Conservation (phyloP, 495 filamentous ascomycete genomes). For the Aspergillus incahuasiensis region DNA sequence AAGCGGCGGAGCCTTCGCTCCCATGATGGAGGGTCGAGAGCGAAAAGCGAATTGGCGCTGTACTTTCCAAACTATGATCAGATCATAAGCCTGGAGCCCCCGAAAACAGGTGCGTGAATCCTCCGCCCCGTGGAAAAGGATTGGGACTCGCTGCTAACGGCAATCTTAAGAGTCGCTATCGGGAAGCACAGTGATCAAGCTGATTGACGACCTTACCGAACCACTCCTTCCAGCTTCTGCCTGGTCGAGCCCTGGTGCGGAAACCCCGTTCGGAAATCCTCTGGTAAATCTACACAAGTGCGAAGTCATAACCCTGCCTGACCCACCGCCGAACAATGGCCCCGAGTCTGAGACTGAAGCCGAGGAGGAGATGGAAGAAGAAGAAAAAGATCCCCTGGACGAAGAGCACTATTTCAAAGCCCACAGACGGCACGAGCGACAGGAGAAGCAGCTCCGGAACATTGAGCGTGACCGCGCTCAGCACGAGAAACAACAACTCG, state of each 20-base stretch:
- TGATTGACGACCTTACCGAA: constrained; percentile 43
- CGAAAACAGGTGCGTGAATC: constrained; percentile 62
- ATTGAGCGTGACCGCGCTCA: constrained; percentile 87
- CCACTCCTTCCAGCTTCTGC: constrained; percentile 17
- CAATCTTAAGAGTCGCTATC: constrained; percentile 39
- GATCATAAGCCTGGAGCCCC: constrained; percentile 73
- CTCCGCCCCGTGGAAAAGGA: neutral
- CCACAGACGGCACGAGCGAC: constrained; percentile 75
- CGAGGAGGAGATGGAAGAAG: constrained; percentile 45
- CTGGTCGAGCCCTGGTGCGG: constrained; percentile 15
- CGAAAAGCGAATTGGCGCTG: constrained; percentile 80
- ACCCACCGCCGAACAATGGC: neutral
- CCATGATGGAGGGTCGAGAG: constrained; percentile 49
- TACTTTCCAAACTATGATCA: constrained; percentile 93
- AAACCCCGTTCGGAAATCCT: constrained; percentile 37
- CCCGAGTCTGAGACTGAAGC: neutral
- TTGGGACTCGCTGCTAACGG: neutral
- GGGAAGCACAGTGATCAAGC: constrained; percentile 38
- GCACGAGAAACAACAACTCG: constrained; percentile 85
- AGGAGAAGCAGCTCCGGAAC: constrained; percentile 89
- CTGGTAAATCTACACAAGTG: constrained; percentile 36
- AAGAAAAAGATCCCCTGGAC: constrained; percentile 56
- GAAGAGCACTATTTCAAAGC: constrained; percentile 63
- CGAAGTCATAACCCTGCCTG: constrained; percentile 27
- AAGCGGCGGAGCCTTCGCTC: constrained; percentile 49